Conservation (phyloP, 1,284 basidiomycete genomes). For the Microbotryum saponariae region DNA sequence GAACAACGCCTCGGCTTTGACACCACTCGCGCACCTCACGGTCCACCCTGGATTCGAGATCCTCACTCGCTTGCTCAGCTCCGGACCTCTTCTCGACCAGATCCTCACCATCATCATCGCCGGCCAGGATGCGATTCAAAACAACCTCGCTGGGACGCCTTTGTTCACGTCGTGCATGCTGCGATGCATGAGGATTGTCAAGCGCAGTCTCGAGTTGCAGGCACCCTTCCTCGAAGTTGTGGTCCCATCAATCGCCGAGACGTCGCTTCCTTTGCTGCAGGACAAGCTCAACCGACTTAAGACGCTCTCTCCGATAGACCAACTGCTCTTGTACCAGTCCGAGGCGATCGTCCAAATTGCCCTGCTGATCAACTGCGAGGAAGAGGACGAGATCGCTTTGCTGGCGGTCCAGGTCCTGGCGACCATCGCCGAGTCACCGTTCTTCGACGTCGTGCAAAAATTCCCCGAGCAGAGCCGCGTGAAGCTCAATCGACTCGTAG, state of each 20-base stretch:
- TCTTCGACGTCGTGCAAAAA: slow-evolving; percentile 50
- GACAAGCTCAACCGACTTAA: slow-evolving; percentile 31
- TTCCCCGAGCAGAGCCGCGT: slow-evolving; percentile 52
- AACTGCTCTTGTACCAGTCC: slow-evolving; percentile 63
- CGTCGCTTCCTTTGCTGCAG: slow-evolving; percentile 11
- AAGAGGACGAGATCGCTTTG: slow-evolving; percentile 64
- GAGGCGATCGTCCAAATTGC: slow-evolving; percentile 76
- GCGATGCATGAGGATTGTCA: slow-evolving; percentile 71
- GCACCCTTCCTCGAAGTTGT: slow-evolving; percentile 83
- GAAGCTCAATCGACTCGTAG: slow-evolving; percentile 56
- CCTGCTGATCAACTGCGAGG: slow-evolving; percentile 65
- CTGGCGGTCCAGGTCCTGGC: slow-evolving; percentile 72
- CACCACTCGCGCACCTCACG: slow-evolving; percentile 40
- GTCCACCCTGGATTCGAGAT: slow-evolving; percentile 84
- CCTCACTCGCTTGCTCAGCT: slow-evolving; percentile 68
- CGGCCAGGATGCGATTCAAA: slow-evolving; percentile 67
- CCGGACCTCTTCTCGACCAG: slow-evolving; percentile 59
- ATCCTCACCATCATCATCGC: slow-evolving; percentile 69
- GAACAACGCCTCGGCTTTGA: slow-evolving; percentile 1
- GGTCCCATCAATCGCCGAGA: slow-evolving; percentile 64
- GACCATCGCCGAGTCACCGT: slow-evolving; percentile 52
- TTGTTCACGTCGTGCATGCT: slow-evolving; percentile 67
- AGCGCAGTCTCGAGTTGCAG: slow-evolving; percentile 75
- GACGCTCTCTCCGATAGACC: slow-evolving; percentile 59
- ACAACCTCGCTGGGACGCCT: slow-evolving; percentile 50